phyloP scores from a whole-genome alignment of 1,284 basidiomycete genomes.

The Phlebopus sp. region DNA sequence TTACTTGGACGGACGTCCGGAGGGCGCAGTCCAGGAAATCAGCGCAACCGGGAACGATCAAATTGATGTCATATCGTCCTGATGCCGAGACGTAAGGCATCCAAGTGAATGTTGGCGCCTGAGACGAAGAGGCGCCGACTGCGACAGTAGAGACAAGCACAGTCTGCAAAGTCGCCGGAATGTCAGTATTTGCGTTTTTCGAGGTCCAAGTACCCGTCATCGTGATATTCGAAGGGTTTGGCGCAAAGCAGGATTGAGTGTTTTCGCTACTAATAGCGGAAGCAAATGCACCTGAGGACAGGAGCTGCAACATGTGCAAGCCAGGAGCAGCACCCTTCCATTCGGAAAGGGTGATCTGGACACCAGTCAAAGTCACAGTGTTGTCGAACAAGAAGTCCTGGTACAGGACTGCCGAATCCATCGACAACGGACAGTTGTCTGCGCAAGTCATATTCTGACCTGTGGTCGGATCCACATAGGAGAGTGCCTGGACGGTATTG shows the following conservation, averaged over 20 bases:
- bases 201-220: constrained; percentile 69
- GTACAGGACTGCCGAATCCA: constrained; percentile 71
- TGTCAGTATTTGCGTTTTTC: constrained; percentile 62
- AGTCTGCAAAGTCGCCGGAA: constrained; percentile 76
- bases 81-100: constrained; percentile 86
- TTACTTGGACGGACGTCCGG: constrained; percentile 82
- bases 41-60: constrained; percentile 86
- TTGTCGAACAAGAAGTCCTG: constrained; percentile 84
- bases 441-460: constrained; percentile 73
- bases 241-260: constrained; percentile 70
- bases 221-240: constrained; percentile 61
- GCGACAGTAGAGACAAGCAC: constrained; percentile 71
- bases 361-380: constrained; percentile 70
- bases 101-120: constrained; percentile 82
- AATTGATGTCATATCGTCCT: constrained; percentile 82
- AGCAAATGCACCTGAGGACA: constrained; percentile 88
- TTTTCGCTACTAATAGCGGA: constrained; percentile 66
- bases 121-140: constrained; percentile 58
- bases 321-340: constrained; percentile 82
- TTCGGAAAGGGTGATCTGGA: constrained; percentile 76
- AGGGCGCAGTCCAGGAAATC: constrained; percentile 76
- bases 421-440: constrained; percentile 70
- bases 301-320: constrained; percentile 84
- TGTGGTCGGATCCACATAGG: constrained; percentile 75
- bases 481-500: constrained; percentile 75